Evolutionary conservation across 2,329 filamentous ascomycete species (phyloP).

Genomic region (Penicillium decumbens): DNA sequence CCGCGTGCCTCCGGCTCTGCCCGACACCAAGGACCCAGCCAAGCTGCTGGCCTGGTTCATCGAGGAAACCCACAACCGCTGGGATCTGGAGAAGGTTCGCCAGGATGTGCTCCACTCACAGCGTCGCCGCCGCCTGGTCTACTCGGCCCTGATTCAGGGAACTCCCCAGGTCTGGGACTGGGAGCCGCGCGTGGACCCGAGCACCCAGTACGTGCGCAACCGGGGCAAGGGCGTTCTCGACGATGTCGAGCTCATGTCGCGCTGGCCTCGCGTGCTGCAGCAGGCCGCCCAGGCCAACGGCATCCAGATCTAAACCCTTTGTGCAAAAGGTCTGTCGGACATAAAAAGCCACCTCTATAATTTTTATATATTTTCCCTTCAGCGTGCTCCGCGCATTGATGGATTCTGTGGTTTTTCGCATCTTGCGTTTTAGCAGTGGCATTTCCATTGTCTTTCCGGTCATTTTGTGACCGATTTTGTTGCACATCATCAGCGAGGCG

Average conservation of each 20-base stretch:
- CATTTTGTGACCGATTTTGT: constrained; percentile 1
- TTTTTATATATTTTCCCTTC: background rate
- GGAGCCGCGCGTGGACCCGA: constrained; percentile 55
- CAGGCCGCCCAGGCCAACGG: constrained; percentile 29
- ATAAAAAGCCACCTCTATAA: background rate
- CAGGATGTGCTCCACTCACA: constrained; percentile 70
- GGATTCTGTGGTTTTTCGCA: constrained; percentile 1
- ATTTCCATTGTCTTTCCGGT: constrained; percentile 4
- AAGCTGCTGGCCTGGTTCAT: constrained; percentile 62
- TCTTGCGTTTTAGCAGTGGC: constrained; percentile 13
- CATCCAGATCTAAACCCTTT: constrained; percentile 2
- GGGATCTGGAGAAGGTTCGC: constrained; percentile 77
- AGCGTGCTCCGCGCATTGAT: background rate
- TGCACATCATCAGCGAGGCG: constrained; percentile 29
- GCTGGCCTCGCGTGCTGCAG: constrained; percentile 39
- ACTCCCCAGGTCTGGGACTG: constrained; percentile 80
- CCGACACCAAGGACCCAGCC: constrained; percentile 32
- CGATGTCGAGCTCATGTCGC: constrained; percentile 40
- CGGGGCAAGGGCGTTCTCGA: constrained; percentile 41
- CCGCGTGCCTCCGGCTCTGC: constrained; percentile 31
- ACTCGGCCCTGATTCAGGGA: constrained; percentile 72
- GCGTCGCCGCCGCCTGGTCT: constrained; percentile 71
- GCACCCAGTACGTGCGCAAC: constrained; percentile 68
- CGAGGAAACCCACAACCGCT: constrained; percentile 66
- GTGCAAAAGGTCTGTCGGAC: background rate